A percentile compares a stretch with the other conserved stretches of the same genome.
These are phyloP conservation scores for Adansonia gregorii DNA, from an alignment of 441 rosid genomes.

Conservation along the genomic window DNA sequence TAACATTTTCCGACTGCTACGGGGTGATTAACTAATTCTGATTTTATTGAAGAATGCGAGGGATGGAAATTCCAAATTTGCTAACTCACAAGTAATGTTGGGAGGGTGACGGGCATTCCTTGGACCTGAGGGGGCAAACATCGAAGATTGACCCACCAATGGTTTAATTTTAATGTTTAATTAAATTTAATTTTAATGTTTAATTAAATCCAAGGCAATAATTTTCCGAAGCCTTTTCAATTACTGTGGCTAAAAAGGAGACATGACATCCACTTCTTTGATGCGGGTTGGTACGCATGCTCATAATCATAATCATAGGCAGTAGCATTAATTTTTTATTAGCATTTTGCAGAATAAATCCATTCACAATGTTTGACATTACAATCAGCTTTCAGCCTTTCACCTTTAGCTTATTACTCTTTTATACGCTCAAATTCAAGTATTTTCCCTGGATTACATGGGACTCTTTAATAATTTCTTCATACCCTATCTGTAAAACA, in stretches of 20 bases:
- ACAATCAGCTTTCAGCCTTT: too few species aligned
- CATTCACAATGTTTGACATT: too few species aligned
- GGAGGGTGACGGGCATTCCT: slow-evolving; percentile 28
- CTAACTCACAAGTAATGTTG: slow-evolving; percentile 23
- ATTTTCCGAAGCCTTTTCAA: not conserved
- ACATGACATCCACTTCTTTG: not conserved
- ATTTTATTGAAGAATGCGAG: slow-evolving; percentile 20
- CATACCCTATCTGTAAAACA: too few species aligned
- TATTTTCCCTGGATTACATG: too few species aligned
- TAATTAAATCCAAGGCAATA: not conserved
- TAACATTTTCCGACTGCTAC: slow-evolving; percentile 16
- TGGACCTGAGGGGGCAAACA: not conserved
- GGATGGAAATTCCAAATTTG: slow-evolving; percentile 1
- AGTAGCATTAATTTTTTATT: too few species aligned
- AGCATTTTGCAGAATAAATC: too few species aligned
- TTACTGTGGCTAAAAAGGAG: not conserved
- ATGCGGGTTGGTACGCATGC: too few species aligned
- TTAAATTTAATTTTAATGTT: not conserved
- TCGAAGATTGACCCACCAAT: slow-evolving; percentile 27
- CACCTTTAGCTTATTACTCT: too few species aligned
- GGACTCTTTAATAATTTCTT: too few species aligned
- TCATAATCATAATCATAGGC: too few species aligned
- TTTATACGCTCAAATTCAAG: too few species aligned
- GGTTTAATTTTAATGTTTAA: not conserved
- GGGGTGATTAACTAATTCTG: slow-evolving; percentile 12